phyloP scores from a whole-genome alignment of 139 green algal genomes.

The Micractinium sp. region DNA sequence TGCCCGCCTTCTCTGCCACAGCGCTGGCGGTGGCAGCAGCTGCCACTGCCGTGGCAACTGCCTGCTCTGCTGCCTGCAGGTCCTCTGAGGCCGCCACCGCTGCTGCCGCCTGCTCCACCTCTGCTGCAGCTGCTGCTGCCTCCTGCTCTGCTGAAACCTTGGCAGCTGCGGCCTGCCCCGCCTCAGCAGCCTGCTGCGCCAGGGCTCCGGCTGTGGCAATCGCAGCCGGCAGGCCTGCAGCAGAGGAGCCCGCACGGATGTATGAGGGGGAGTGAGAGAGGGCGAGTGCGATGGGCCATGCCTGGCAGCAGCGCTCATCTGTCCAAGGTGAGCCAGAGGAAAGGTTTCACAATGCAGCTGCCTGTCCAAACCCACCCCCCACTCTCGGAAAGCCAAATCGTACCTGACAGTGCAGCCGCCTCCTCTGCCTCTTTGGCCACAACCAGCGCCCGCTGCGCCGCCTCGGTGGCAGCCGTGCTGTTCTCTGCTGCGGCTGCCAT shows the following conservation, averaged over 20 bases:
- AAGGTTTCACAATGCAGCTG: no score
- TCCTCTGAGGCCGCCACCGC: neutral
- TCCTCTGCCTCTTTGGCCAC: neutral
- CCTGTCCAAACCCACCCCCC: no score
- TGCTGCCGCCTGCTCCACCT: neutral
- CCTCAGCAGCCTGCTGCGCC: neutral
- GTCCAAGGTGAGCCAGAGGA: no score
- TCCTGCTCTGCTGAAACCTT: neutral
- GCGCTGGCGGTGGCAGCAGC: neutral
- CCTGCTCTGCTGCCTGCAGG: neutral
- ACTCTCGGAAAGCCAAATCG: neutral
- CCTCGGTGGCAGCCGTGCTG: slow-evolving; percentile 1
- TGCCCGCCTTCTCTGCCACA: neutral
- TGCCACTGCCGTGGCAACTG: neutral
- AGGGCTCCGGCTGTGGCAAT: neutral
- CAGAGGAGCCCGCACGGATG: neutral
- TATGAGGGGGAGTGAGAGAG: neutral
- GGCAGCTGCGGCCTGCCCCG: neutral
- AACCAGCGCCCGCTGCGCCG: slow-evolving; percentile 11
- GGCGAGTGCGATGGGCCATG: neutral
- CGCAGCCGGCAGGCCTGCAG: neutral
- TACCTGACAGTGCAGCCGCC: neutral
- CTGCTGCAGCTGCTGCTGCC: neutral
- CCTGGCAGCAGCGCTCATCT: neutral
- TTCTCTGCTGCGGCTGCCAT: neutral